Conservation (phyloP, 108 stramenopile species). For the Parmales sp. region DNA sequence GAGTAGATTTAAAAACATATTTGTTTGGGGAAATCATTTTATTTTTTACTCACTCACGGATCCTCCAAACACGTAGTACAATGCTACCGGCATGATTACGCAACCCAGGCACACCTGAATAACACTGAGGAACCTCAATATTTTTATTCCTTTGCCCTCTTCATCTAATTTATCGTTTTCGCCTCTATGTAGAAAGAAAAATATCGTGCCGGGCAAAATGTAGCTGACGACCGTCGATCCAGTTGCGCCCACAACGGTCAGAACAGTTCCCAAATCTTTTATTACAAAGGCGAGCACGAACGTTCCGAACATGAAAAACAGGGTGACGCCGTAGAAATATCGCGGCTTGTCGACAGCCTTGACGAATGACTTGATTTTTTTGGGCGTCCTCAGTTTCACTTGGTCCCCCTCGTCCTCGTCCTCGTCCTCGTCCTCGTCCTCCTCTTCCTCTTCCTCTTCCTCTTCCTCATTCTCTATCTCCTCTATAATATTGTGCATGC, state of each 20-base stretch:
- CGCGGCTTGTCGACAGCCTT: neutral
- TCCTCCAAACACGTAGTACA: conserved; percentile 27
- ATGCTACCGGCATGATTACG: conserved; percentile 35
- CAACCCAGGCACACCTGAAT: conserved; percentile 31
- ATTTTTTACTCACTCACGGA: no score
- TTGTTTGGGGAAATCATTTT: no score
- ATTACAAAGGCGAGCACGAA: conserved; percentile 42
- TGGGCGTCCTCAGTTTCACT: neutral
- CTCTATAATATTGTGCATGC: neutral
- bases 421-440: neutral
- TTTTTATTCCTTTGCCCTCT: neutral
- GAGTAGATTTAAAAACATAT: no score
- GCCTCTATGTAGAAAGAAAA: conserved; percentile 27
- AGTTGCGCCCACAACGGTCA: conserved; percentile 57
- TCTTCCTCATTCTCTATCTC: neutral
- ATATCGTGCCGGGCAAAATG: conserved; percentile 52
- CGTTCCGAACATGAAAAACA: conserved; percentile 30
- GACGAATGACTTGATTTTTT: neutral
- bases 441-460: neutral
- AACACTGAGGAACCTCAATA: conserved; percentile 22
- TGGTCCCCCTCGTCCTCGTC: neutral
- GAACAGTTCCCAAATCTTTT: conserved; percentile 37
- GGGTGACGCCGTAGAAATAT: conserved; percentile 36
- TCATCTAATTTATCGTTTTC: neutral
- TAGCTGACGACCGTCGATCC: conserved; percentile 57